These are phyloP conservation scores for Arxiozyma bovina DNA, from an alignment of 1,139 yeast species.

Conservation along the genomic window DNA sequence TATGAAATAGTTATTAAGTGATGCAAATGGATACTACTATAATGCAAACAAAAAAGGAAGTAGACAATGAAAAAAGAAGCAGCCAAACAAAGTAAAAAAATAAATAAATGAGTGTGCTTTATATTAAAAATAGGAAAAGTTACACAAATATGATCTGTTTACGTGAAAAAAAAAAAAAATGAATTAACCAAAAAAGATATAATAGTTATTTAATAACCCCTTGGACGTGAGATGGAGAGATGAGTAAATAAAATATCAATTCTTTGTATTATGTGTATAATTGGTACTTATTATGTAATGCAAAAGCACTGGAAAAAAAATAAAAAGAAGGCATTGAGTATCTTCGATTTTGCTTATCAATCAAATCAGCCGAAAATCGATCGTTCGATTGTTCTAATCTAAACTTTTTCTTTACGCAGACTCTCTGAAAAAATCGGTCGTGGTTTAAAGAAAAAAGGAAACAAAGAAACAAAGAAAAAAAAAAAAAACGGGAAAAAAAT, in stretches of 20 bases:
- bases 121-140: neutral
- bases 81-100: neutral
- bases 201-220: neutral
- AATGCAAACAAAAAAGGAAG: neutral
- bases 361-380: neutral
- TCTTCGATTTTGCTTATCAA: neutral
- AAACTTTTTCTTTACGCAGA: too few species aligned
- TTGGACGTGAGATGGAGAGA: neutral
- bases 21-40: neutral
- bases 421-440: neutral
- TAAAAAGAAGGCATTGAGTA: neutral
- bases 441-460: neutral
- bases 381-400: neutral
- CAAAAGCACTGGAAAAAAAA: neutral
- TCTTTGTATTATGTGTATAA: too few species aligned
- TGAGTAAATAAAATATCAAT: neutral
- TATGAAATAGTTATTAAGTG: too few species aligned
- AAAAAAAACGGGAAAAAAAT: too few species aligned
- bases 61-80: too few species aligned
- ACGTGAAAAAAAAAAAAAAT: too few species aligned
- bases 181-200: too few species aligned
- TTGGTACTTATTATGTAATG: neutral
- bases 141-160: too few species aligned
- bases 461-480: too few species aligned
- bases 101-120: neutral